Conservation (phyloP, 306 rosid species). For the Rosa multiflora region DNA sequence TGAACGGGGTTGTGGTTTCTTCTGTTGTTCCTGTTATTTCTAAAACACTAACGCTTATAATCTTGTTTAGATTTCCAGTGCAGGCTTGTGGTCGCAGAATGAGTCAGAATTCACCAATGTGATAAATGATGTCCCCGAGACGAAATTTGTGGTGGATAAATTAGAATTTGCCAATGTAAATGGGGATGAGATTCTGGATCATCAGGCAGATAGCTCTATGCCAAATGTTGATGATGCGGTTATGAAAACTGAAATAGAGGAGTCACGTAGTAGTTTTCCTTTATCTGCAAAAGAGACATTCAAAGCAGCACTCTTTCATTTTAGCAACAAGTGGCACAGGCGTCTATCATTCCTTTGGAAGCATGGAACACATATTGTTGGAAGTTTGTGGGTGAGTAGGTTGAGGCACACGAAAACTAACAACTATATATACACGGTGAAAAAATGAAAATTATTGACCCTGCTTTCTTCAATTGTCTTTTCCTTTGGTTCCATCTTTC, state of each 20-base stretch:
- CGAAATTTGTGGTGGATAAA: slow-evolving; percentile 35
- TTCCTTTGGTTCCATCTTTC: not conserved
- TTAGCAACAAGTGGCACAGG: slow-evolving; percentile 74
- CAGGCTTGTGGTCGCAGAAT: slow-evolving; percentile 79
- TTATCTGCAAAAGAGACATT: slow-evolving; percentile 70
- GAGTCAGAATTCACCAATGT: slow-evolving; percentile 45
- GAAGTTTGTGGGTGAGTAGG: slow-evolving; percentile 76
- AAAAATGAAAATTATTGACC: not conserved
- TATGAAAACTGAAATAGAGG: slow-evolving; percentile 62
- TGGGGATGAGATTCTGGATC: slow-evolving; percentile 63
- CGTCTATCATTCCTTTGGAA: slow-evolving; percentile 72
- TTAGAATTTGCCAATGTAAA: slow-evolving; percentile 50
- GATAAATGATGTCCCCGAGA: slow-evolving; percentile 38
- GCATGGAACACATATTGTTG: slow-evolving; percentile 50
- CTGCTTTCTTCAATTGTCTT: not conserved
- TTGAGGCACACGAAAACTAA: not conserved
- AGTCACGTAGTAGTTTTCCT: slow-evolving; percentile 49
- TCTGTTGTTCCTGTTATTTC: not conserved
- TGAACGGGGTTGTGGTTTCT: not conserved
- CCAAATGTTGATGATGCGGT: slow-evolving; percentile 51
- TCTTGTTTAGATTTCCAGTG: slow-evolving; percentile 64
- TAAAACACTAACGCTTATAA: slow-evolving; percentile 14
- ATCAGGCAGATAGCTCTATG: slow-evolving; percentile 58
- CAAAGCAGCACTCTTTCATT: slow-evolving; percentile 63
- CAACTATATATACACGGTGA: not conserved